A percentile compares a stretch with the other conserved stretches of the same genome.
Evolutionary conservation across 2,329 filamentous ascomycete genomes (phyloP).

Genomic region (Botryotinia calthae): DNA sequence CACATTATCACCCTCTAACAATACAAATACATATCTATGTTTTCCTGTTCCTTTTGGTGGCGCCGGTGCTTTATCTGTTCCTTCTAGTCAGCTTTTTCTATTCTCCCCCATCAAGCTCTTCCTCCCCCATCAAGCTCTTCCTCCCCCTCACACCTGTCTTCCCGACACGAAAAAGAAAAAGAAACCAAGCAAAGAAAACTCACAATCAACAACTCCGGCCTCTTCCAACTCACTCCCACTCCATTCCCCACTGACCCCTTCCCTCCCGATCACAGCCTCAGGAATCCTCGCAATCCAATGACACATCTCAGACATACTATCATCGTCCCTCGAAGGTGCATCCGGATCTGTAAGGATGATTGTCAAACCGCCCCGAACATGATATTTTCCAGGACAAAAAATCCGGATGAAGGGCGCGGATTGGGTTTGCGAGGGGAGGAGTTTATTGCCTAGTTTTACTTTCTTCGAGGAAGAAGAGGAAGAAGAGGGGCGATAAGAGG

Average conservation of each 20-base stretch:
- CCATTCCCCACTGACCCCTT: neutral
- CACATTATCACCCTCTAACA: conserved; percentile 44
- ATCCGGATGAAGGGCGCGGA: conserved; percentile 35
- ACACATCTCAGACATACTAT: conserved; percentile 56
- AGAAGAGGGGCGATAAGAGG: neutral
- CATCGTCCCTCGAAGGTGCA: conserved; percentile 52
- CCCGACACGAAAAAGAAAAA: no score
- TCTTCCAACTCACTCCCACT: conserved; percentile 4
- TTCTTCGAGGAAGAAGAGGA: neutral
- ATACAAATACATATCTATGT: conserved; percentile 56
- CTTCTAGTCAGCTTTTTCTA: neutral
- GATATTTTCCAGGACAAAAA: conserved; percentile 30
- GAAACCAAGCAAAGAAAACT: conserved; percentile 21
- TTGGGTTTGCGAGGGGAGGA: conserved; percentile 35
- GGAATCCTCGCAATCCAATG: conserved; percentile 47
- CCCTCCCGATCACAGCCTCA: neutral
- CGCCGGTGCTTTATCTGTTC: conserved; percentile 50
- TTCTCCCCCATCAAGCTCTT: no score
- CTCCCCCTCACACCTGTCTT: no score
- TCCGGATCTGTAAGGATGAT: conserved; percentile 57
- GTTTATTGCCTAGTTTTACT: conserved; percentile 33
- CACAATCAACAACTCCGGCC: conserved; percentile 28
- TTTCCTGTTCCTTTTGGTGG: conserved; percentile 55
- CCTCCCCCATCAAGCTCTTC: no score
- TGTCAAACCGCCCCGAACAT: conserved; percentile 40